Evolutionary conservation across 345 rosid genomes (phyloP).

Genomic region (Boechera divaricarpa): DNA sequence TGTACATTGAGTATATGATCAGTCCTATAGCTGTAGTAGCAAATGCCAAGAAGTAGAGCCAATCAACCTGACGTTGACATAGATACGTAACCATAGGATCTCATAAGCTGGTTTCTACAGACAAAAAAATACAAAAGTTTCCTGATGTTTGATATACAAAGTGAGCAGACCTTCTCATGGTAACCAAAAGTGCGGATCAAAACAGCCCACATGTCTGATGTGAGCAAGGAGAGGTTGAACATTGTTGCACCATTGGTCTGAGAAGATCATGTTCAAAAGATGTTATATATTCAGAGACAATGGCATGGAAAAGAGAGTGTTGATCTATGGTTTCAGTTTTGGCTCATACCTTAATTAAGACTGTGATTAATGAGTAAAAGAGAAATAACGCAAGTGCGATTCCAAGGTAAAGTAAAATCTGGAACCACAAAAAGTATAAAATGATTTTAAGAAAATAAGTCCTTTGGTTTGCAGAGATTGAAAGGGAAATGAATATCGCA

Average conservation of each 20-base stretch:
- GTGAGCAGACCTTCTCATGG: slow-evolving; percentile 72
- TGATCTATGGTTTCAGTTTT: not conserved
- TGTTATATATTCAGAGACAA: too few species aligned
- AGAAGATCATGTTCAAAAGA: too few species aligned
- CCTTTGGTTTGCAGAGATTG: too few species aligned
- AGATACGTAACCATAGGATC: not conserved
- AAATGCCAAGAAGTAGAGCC: slow-evolving; percentile 90
- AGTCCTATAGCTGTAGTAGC: slow-evolving; percentile 74
- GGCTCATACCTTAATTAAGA: slow-evolving; percentile 78
- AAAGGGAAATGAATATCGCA: too few species aligned
- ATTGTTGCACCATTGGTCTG: slow-evolving; percentile 86
- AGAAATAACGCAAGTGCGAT: slow-evolving; percentile 68
- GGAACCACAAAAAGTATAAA: slow-evolving; percentile 41
- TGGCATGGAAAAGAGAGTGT: not conserved
- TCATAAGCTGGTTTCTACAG: not conserved
- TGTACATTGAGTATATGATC: slow-evolving; percentile 78
- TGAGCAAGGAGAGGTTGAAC: slow-evolving; percentile 88
- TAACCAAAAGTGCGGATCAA: slow-evolving; percentile 82
- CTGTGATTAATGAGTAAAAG: slow-evolving; percentile 76
- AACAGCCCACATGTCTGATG: slow-evolving; percentile 97
- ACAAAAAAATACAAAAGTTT: slow-evolving; percentile 2
- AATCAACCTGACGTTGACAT: slow-evolving; percentile 63
- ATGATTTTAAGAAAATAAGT: too few species aligned
- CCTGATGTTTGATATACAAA: not conserved
- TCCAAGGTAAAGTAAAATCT: slow-evolving; percentile 75